Evolutionary conservation across 768 basidiomycete genomes (phyloP).

Genomic region (Suillus alpinus): DNA sequence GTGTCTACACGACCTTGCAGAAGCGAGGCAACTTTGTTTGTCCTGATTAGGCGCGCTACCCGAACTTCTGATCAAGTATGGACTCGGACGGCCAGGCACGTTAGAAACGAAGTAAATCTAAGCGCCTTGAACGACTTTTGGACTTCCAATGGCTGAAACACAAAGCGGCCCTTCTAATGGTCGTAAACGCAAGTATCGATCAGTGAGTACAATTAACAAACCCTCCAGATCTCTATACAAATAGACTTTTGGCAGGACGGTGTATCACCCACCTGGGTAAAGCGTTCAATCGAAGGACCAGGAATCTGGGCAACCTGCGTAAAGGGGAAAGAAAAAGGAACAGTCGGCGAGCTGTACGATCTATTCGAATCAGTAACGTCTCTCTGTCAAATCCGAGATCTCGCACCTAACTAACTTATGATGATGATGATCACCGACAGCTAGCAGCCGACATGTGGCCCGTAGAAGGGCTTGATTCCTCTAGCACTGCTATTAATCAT

Average conservation of each 20-base stretch:
- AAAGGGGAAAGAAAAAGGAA: constrained; percentile 79
- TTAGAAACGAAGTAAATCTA: neutral
- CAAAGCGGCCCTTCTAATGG: constrained; percentile 9
- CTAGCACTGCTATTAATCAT: constrained; percentile 7
- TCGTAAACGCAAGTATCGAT: constrained; percentile 49
- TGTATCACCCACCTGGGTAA: constrained; percentile 58
- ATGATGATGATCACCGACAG: constrained; percentile 34
- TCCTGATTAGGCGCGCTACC: neutral
- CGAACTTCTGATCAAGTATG: neutral
- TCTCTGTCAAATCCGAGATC: neutral
- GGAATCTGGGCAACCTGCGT: constrained; percentile 87
- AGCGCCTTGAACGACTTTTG: neutral
- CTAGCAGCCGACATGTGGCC: constrained; percentile 76
- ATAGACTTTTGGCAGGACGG: constrained; percentile 49
- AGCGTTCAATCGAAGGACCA: constrained; percentile 69
- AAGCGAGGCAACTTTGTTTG: neutral
- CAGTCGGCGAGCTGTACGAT: constrained; percentile 74
- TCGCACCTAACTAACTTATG: constrained; percentile 9
- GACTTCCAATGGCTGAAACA: constrained; percentile 18
- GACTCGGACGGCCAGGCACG: neutral
- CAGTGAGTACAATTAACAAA: constrained; percentile 34
- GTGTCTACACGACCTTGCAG: neutral
- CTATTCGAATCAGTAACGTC: constrained; percentile 69
- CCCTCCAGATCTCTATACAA: neutral
- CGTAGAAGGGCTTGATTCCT: constrained; percentile 22